Evolutionary conservation across 805 yeast species (phyloP).

Genomic region (Teunomyces barrocoloradensis): DNA sequence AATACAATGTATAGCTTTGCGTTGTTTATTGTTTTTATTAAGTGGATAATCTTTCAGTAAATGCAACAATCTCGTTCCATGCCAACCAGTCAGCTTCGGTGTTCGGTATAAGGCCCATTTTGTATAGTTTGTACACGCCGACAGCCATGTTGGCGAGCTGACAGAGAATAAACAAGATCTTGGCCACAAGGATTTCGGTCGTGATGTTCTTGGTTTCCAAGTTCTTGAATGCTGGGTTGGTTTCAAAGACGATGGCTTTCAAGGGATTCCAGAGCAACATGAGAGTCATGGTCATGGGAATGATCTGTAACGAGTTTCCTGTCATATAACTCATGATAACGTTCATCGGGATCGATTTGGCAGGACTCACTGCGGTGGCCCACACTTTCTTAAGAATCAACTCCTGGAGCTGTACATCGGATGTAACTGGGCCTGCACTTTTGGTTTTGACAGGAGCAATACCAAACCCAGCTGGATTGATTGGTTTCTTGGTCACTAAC

Average conservation of each 20-base stretch:
- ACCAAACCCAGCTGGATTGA: slow-evolving; percentile 20
- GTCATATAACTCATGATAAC: slow-evolving; percentile 88
- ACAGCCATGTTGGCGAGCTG: slow-evolving; percentile 59
- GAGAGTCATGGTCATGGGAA: slow-evolving; percentile 85
- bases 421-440: slow-evolving; percentile 4
- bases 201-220: slow-evolving; percentile 39
- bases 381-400: slow-evolving; percentile 68
- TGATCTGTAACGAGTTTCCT: slow-evolving; percentile 84
- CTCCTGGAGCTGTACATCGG: slow-evolving; percentile 26
- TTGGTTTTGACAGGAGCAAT: slow-evolving; percentile 4
- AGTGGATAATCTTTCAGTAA: slow-evolving; percentile 3
- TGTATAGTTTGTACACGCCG: slow-evolving; percentile 81
- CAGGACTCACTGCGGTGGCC: slow-evolving; percentile 81
- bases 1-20: background rate
- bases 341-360: slow-evolving; percentile 86
- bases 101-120: slow-evolving; percentile 90
- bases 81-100: slow-evolving; percentile 88
- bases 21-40: background rate
- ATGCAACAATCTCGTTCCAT: slow-evolving; percentile 55
- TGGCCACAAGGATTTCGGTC: slow-evolving; percentile 37
- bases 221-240: slow-evolving; percentile 53
- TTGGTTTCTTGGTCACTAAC: slow-evolving; percentile 6
- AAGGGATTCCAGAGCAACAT: slow-evolving; percentile 79
- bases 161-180: slow-evolving; percentile 45
- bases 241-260: slow-evolving; percentile 60